phyloP scores from a whole-genome alignment of 1,284 basidiomycete species.

The Stygiomarasmius scandens region DNA sequence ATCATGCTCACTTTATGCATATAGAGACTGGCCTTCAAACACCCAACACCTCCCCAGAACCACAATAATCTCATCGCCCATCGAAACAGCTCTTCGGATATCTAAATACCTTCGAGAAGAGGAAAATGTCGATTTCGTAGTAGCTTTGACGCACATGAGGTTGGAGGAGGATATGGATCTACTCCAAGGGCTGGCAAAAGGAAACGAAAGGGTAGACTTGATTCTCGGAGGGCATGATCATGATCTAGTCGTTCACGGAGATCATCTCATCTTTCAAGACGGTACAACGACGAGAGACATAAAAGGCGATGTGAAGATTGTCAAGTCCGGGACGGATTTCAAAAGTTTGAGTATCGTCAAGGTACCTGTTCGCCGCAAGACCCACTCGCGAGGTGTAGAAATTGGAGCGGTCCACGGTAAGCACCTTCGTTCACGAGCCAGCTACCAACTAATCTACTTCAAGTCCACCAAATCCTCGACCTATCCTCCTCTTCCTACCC shows the following conservation, averaged over 20 bases:
- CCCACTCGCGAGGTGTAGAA: not conserved
- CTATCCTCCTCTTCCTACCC: not conserved
- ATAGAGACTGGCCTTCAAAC: conserved; percentile 21
- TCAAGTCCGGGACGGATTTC: conserved; percentile 16
- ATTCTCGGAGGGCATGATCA: conserved; percentile 14
- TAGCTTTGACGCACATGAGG: conserved; percentile 19
- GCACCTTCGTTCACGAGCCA: not conserved
- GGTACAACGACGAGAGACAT: not conserved
- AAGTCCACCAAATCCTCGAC: too few species aligned
- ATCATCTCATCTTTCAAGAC: not conserved
- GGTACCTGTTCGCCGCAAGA: too few species aligned
- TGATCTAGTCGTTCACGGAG: conserved; percentile 12
- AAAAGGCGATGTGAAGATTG: conserved; percentile 8
- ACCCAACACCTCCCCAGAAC: conserved; percentile 16
- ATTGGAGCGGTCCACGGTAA: not conserved
- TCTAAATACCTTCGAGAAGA: conserved; percentile 2
- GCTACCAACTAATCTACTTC: too few species aligned
- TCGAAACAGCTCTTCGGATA: not conserved
- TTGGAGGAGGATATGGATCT: conserved; percentile 15
- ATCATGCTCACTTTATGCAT: too few species aligned
- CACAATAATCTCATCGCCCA: conserved; percentile 2
- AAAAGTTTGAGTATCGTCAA: conserved; percentile 6
- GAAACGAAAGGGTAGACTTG: conserved; percentile 1
- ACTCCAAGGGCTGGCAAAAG: conserved; percentile 4
- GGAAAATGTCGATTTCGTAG: conserved; percentile 12